Percentiles rank a stretch among this genome's conserved stretches.
These are phyloP conservation scores for Aspergillus brasiliensis DNA, from an alignment of 2,329 filamentous ascomycete genomes.

Conservation along the genomic window DNA sequence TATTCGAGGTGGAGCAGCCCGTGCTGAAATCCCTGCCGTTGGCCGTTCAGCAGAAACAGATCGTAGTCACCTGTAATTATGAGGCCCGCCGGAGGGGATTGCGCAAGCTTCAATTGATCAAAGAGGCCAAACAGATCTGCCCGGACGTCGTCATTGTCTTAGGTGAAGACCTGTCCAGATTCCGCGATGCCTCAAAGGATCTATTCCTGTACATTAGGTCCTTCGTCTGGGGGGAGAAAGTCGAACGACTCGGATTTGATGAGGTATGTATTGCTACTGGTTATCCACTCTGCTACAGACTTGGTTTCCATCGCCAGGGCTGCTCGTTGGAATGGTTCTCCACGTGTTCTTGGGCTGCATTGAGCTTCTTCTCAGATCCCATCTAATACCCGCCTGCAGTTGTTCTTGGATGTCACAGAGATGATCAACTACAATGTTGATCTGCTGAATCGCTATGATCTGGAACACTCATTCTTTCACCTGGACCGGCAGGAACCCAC, in stretches of 20 bases:
- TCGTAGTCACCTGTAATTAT: slow-evolving; percentile 92
- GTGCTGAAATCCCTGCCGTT: slow-evolving; percentile 71
- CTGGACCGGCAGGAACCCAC: slow-evolving; percentile 73
- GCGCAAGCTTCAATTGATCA: slow-evolving; percentile 80
- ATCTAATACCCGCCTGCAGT: slow-evolving; percentile 37
- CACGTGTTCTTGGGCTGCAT: background rate
- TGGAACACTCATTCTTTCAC: slow-evolving; percentile 75
- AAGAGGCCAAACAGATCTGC: slow-evolving; percentile 76
- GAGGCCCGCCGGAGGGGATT: slow-evolving; percentile 69
- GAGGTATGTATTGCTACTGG: slow-evolving; percentile 64
- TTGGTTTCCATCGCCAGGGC: background rate
- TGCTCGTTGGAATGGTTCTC: background rate
- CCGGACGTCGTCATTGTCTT: slow-evolving; percentile 83
- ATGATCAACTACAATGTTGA: slow-evolving; percentile 79
- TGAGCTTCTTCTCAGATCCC: background rate
- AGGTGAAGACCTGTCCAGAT: slow-evolving; percentile 82
- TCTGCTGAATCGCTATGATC: slow-evolving; percentile 67
- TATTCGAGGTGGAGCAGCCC: slow-evolving; percentile 80
- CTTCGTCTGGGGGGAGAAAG: slow-evolving; percentile 75
- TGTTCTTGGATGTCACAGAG: slow-evolving; percentile 80
- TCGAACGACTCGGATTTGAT: slow-evolving; percentile 85
- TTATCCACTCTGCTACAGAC: too few relatives aligned
- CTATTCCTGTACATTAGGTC: slow-evolving; percentile 72
- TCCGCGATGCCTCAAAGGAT: slow-evolving; percentile 81
- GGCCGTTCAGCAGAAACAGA: slow-evolving; percentile 90